Evolutionary conservation across 306 rosid genomes (phyloP), one percentile per base, ranked within the genome.

Genomic region (Cicer chorassanicum): DNA sequence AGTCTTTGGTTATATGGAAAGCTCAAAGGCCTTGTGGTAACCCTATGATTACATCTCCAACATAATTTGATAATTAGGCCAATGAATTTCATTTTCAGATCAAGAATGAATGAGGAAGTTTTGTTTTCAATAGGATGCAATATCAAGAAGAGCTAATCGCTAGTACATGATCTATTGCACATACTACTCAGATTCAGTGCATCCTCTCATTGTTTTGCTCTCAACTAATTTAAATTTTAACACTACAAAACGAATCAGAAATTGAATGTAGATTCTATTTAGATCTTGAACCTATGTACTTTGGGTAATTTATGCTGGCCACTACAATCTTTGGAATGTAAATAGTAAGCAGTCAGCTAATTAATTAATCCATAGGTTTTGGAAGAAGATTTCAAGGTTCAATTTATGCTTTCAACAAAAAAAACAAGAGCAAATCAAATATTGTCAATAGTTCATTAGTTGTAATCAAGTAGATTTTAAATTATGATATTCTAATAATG

Each of bases 121-220:
- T 56, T 63, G 48, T 70, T 72, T 74, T 53, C 39, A 29, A 1
- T 53, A 24, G 70, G 36, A 43, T 66, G 79, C 60, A 14, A 38
- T 54, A 62, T 69, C 53, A 63, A 42, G 74, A 55, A 70, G 76
- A 73, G 80, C 63, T 59, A 68, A 46, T 63, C 55, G 12, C 70
- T 69, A 29, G 65, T 78, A 63, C 60, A 43, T 56, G 51, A 45
- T 69, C 61, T 43, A 48, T 56, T 63, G 74, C 66, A 1, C 51
- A 18, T 42, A 43, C 51, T 78, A 44, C 42, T 69, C 62, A 53
- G 57, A 51, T 40, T 14, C 65, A 41, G 38, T 56, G 62, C 67
- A 1, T 70, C 69, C 15, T 69, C 34, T 64, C 51, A 9, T 38
- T 69, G 45, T 62, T 74, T 68, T 40, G 64, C 21, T 4, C n/a